These are phyloP conservation scores for Microbotryomycetes sp. DNA, from an alignment of 1,284 basidiomycete genomes.

Conservation along the genomic window DNA sequence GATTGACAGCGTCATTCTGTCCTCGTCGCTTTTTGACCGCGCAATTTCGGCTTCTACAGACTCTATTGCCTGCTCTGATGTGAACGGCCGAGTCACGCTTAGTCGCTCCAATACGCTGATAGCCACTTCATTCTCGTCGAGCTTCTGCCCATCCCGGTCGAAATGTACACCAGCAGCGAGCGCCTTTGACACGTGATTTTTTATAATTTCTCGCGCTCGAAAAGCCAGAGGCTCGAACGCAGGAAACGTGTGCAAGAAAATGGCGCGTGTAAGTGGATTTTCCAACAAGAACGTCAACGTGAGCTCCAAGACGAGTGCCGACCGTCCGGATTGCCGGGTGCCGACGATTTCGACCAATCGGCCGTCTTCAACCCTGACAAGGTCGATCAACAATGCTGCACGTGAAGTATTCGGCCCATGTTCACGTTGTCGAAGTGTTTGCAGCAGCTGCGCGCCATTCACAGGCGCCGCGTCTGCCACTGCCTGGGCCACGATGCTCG, in stretches of 20 bases:
- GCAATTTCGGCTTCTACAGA: background rate
- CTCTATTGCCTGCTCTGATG: conserved; percentile 4
- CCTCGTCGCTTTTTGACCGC: background rate
- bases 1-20: background rate
- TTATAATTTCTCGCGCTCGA: background rate
- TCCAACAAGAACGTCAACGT: conserved; percentile 4
- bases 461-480: background rate
- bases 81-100: conserved; percentile 1
- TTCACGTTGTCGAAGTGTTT: background rate
- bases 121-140: background rate
- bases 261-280: background rate
- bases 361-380: background rate
- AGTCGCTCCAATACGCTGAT: conserved; percentile 12
- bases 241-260: conserved; percentile 12
- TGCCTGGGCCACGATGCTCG: background rate
- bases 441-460: conserved; percentile 8
- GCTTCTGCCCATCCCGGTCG: background rate
- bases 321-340: background rate
- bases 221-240: conserved; percentile 9
- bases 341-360: conserved; percentile 13
- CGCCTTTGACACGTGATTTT: conserved; percentile 1
- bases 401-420: too few relatives aligned
- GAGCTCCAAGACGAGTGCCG: conserved; percentile 4
- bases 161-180: background rate
- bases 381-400: too few relatives aligned